Evolutionary conservation across 148 eudicot species (phyloP), one percentile per base, ranked within the genome.

Genomic region (Rhododendron griersonianum): DNA sequence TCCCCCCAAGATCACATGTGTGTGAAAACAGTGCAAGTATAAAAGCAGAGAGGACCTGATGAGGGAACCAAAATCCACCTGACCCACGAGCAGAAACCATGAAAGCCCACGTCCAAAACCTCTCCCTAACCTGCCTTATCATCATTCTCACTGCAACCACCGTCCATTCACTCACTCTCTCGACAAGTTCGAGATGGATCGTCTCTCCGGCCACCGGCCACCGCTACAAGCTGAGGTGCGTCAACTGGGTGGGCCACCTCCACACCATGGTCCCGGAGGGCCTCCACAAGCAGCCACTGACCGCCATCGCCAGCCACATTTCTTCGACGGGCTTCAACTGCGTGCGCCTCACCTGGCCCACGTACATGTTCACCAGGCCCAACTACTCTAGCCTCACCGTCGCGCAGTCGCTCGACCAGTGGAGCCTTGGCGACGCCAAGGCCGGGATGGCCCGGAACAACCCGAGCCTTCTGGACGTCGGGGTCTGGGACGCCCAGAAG

Each of bases 291-390:
- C 85, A 90, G 83, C 91, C 94, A 21, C 11, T 89, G 47, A 84
- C 45, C 9, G 9, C 78, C 37, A 92, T 89, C 6, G 90, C 85
- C 2, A 30, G n/a, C 11, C 51, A 28, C 4, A 59, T 88, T 2
- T 30, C 78, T 10, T 28, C 78, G n/a, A 77, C 67, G 65, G 92
- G 92, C 3, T 92, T 91, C 83, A 92, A 92, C 67, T 92, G 94
- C n/a, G 92, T 92, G 19, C 85, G 94, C 6, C 87, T 92, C 86
- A 92, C 92, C 0, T 92, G 90, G 89, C 88, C 94, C 18, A 87
- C 85, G 1, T 84, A 84, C 21, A 91, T 92, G 92, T 89, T 86
- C 90, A 92, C 92, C 0, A 80, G 85, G 82, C 25, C 61, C 13
- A 37, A 53, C 21, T 84, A 90, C 33, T 28, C 79, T 1, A 87